Evolutionary conservation across 2,329 filamentous ascomycete genomes (phyloP).

Genomic region (Purpureocillium lavendulum): DNA sequence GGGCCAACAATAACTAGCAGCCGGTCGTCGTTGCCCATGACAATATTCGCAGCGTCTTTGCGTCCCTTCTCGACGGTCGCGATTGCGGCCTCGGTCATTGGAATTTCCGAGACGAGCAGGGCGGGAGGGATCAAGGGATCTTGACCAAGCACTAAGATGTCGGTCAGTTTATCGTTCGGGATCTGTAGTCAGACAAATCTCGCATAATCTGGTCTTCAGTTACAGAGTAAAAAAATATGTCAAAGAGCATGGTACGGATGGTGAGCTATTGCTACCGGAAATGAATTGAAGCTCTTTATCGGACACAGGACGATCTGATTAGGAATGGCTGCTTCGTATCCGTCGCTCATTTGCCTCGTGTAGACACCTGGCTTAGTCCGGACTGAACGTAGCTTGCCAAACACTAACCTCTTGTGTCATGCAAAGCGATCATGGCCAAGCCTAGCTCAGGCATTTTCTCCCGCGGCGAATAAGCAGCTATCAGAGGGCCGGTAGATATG

Average conservation of each 20-base stretch:
- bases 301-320: too few relatives aligned
- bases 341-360: too few relatives aligned
- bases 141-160: constrained; percentile 72
- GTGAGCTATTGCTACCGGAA: too few relatives aligned
- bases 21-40: constrained; percentile 73
- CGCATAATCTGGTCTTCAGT: neutral
- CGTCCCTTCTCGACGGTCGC: constrained; percentile 65
- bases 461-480: too few relatives aligned
- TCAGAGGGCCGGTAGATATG: too few relatives aligned
- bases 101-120: constrained; percentile 79
- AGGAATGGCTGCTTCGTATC: neutral
- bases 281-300: too few relatives aligned
- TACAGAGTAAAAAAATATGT: too few relatives aligned
- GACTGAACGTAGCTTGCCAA: neutral
- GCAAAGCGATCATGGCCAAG: constrained; percentile 31
- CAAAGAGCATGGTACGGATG: too few relatives aligned
- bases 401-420: constrained; percentile 35
- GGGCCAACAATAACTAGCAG: constrained; percentile 92
- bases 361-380: too few relatives aligned
- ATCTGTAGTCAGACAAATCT: neutral
- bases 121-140: constrained; percentile 87
- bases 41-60: constrained; percentile 61
- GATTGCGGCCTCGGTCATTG: constrained; percentile 54
- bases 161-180: constrained; percentile 10
- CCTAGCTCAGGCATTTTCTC: constrained; percentile 35